Percentiles rank a stretch among this genome's conserved stretches.
phyloP scores from a whole-genome alignment of 2,329 filamentous ascomycete species.

The Teratosphaeria gauchensis region DNA sequence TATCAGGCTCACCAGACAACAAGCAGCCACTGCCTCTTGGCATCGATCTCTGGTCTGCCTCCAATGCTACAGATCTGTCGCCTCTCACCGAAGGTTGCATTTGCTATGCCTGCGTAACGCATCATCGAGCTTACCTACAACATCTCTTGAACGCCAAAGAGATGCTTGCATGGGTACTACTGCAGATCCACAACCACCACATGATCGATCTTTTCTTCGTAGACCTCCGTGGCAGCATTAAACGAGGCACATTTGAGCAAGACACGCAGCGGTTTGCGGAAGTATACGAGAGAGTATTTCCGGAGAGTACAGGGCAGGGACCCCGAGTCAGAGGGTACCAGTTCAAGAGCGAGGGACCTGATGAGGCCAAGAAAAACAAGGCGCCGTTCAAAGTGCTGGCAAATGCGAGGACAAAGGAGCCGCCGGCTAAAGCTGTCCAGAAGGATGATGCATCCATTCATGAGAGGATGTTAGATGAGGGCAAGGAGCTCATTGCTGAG shows the following conservation, averaged over 20 bases:
- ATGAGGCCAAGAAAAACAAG: conserved; percentile 55
- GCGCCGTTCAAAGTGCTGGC: conserved; percentile 50
- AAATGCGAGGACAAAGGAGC: not conserved
- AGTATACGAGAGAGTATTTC: conserved; percentile 61
- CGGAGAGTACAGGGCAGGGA: conserved; percentile 63
- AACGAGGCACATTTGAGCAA: conserved; percentile 43
- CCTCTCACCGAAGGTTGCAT: conserved; percentile 56
- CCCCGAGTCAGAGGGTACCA: conserved; percentile 75
- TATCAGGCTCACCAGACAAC: conserved; percentile 7
- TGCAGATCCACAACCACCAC: conserved; percentile 86
- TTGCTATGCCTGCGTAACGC: conserved; percentile 75
- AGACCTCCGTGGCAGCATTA: conserved; percentile 56
- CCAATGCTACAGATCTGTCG: conserved; percentile 50
- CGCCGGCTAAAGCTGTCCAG: not conserved
- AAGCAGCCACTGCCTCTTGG: conserved; percentile 47
- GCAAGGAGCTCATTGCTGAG: conserved; percentile 38
- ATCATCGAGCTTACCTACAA: conserved; percentile 79
- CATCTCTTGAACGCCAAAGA: conserved; percentile 85
- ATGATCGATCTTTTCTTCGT: conserved; percentile 64
- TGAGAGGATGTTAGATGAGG: conserved; percentile 34
- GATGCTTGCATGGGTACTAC: conserved; percentile 89
- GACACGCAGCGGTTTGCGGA: conserved; percentile 52
- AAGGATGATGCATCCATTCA: not conserved
- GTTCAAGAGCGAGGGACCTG: conserved; percentile 58
- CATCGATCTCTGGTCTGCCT: conserved; percentile 63